These are phyloP conservation scores for Vanderwaltozyma polyspora DNA, from an alignment of 805 yeast species.

Conservation along the genomic window DNA sequence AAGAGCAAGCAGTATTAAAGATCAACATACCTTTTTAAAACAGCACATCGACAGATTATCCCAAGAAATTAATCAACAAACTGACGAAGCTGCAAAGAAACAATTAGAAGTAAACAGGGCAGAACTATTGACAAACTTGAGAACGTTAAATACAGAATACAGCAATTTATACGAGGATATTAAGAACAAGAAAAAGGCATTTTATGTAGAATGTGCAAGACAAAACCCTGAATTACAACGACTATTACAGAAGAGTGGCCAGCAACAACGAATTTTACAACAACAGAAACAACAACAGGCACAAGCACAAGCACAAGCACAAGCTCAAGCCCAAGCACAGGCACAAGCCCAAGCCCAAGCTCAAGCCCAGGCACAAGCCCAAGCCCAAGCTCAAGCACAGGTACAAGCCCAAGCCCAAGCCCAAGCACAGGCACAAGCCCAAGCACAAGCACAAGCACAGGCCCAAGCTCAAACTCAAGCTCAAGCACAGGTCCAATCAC, in stretches of 20 bases:
- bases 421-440: not conserved
- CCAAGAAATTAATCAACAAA: constrained; percentile 20
- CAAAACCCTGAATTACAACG: constrained; percentile 24
- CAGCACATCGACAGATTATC: constrained; percentile 23
- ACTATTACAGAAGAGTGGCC: constrained; percentile 20
- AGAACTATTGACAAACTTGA: constrained; percentile 19
- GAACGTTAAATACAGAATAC: constrained; percentile 18
- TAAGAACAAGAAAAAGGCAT: constrained; percentile 22
- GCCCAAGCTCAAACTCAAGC: not conserved
- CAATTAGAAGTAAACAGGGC: constrained; percentile 19
- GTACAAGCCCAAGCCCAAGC: not conserved
- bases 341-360: not conserved
- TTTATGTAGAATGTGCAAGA: constrained; percentile 27
- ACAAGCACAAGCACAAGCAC: constrained; percentile 9
- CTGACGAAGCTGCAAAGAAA: constrained; percentile 17
- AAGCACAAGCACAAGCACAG: constrained; percentile 1
- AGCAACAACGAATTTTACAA: constrained; percentile 10
- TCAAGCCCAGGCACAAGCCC: constrained; percentile 5
- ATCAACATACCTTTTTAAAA: constrained; percentile 21
- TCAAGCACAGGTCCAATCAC: not conserved
- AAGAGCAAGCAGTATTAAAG: constrained; percentile 22
- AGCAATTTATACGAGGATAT: constrained; percentile 20
- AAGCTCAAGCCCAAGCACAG: constrained; percentile 10
- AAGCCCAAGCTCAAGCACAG: constrained; percentile 9
- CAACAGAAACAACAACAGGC: constrained; percentile 8